Evolutionary conservation across 2,329 filamentous ascomycete species (phyloP).

Genomic region (Ceratocystis cacaofunesta): DNA sequence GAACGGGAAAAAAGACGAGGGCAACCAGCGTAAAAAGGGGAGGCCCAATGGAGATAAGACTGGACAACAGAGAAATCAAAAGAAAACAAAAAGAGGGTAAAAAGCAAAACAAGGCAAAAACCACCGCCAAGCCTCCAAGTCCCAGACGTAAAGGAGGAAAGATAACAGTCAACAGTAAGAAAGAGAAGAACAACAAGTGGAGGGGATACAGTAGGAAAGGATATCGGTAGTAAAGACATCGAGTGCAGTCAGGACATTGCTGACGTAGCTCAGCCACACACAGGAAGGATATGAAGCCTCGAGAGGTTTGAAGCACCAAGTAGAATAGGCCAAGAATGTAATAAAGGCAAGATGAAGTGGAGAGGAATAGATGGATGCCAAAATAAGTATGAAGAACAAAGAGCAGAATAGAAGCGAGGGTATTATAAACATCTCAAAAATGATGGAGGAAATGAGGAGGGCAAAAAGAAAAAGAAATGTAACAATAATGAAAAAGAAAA

Average conservation of each 20-base stretch:
- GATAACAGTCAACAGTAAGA: not conserved
- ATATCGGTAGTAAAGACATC: not conserved
- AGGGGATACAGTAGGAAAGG: not conserved
- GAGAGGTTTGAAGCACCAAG: not conserved
- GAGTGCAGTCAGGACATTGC: not conserved
- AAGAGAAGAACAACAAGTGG: not conserved
- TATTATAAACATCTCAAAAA: not conserved
- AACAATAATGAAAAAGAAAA: not conserved
- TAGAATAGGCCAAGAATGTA: not conserved
- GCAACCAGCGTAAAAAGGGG: not conserved
- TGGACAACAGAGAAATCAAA: not conserved
- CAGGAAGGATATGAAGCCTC: not conserved
- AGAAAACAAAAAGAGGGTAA: not conserved
- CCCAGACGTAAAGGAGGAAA: not conserved
- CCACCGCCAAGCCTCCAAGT: not conserved
- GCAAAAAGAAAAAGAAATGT: not conserved
- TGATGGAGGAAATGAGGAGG: not conserved
- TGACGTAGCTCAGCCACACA: not conserved
- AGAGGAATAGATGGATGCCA: not conserved
- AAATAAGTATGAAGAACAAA: not conserved
- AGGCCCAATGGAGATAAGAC: not conserved
- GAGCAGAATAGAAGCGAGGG: not conserved
- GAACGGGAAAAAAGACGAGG: not conserved
- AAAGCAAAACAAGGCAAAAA: conserved; percentile 1
- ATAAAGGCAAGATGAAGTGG: not conserved